Conservation (phyloP, 306 rosid genomes). For the Carpinus fangiana region DNA sequence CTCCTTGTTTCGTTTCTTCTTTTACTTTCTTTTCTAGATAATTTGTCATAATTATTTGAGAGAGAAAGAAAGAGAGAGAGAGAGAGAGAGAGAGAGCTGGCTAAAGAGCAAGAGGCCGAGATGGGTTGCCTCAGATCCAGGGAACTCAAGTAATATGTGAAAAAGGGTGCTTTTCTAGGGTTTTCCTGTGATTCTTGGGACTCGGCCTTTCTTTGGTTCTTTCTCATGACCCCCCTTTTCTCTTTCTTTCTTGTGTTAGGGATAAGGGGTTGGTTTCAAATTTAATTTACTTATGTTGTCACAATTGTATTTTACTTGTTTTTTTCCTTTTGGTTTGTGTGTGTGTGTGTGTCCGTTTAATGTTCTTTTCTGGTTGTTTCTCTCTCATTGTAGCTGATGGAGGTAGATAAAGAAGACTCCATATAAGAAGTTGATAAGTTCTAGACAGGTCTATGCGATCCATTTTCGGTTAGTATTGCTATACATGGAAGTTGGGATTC, state of each 20-base stretch:
- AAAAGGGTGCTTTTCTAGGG: slow-evolving; percentile 53
- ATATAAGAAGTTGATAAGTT: slow-evolving; percentile 42
- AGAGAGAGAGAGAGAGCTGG: slow-evolving; percentile 31
- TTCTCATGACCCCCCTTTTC: slow-evolving; percentile 61
- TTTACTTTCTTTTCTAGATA: slow-evolving; percentile 34
- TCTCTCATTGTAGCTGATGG: slow-evolving; percentile 50
- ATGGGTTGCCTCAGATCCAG: slow-evolving; percentile 94
- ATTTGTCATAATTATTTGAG: slow-evolving; percentile 39
- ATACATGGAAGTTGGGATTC: slow-evolving; percentile 53
- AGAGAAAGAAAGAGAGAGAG: slow-evolving; percentile 32
- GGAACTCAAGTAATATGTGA: slow-evolving; percentile 51
- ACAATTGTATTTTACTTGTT: neutral
- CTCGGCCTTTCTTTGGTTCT: slow-evolving; percentile 55
- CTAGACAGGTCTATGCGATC: slow-evolving; percentile 32
- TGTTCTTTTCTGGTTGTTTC: slow-evolving; percentile 51
- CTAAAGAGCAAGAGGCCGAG: slow-evolving; percentile 49
- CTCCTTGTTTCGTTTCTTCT: slow-evolving; percentile 29
- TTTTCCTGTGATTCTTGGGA: slow-evolving; percentile 85
- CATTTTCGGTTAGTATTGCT: slow-evolving; percentile 41
- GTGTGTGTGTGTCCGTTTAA: slow-evolving; percentile 30
- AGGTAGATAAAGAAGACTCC: slow-evolving; percentile 45
- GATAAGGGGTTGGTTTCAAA: slow-evolving; percentile 54
- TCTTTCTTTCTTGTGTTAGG: slow-evolving; percentile 52
- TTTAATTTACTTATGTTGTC: slow-evolving; percentile 28
- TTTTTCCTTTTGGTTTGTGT: slow-evolving; percentile 22